phyloP scores from a whole-genome alignment of 139 green algal species.

The Diplosphaera chodatii region DNA sequence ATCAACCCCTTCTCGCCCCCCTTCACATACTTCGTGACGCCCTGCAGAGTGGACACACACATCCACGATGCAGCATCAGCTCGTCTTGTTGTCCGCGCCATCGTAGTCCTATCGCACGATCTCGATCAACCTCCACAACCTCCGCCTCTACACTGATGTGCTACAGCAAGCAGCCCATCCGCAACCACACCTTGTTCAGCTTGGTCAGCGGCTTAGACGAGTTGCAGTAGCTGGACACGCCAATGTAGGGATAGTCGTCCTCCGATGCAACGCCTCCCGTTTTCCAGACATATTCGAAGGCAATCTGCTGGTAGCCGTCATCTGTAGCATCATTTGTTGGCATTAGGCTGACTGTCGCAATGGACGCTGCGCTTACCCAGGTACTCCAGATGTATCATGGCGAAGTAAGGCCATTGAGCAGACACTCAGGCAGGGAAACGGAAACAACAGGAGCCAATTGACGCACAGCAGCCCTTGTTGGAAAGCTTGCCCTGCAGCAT shows the following conservation, averaged over 20 bases:
- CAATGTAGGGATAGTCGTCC: conserved; percentile 46
- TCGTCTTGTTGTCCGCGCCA: no score
- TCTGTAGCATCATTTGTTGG: not conserved
- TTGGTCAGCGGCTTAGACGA: not conserved
- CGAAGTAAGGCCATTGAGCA: no score
- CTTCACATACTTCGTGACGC: conserved; percentile 18
- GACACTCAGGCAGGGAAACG: no score
- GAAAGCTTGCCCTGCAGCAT: not conserved
- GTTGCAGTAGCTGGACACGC: conserved; percentile 41
- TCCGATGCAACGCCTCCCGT: conserved; percentile 19
- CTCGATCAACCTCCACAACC: no score
- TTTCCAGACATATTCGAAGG: conserved; percentile 32
- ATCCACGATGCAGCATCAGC: no score
- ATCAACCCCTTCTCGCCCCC: conserved; percentile 34
- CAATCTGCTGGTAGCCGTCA: conserved; percentile 26
- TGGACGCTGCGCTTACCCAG: not conserved
- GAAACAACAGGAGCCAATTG: no score
- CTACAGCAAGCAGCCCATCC: no score
- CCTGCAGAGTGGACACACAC: no score
- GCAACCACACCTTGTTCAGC: not conserved
- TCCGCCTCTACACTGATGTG: no score
- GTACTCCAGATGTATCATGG: not conserved
- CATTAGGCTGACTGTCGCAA: no score
- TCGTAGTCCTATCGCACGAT: no score
- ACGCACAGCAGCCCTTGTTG: conserved; percentile 3